Base-by-base conservation (phyloP, 2,329 filamentous ascomycete genomes). In the Purpureocillium takamizusanense region DNA sequence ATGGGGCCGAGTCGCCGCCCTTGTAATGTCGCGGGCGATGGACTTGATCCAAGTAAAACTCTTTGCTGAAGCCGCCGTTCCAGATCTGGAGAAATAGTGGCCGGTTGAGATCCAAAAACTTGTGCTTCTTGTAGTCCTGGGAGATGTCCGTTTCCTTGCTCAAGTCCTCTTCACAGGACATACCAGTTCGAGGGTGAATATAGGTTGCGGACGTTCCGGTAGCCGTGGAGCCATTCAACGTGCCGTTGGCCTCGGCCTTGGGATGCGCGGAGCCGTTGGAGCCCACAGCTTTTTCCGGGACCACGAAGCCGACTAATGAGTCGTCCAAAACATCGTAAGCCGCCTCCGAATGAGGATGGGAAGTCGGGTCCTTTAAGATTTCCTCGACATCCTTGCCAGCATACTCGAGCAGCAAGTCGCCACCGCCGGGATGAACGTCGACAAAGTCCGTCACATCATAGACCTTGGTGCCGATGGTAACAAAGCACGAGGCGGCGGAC, bases 261-360 rank as follows among this genome's bases (percentile, higher is more conserved):
- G 31, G 13, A 17, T 31, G 44, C 16, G 47, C 42, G 10, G 21
- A 25, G 21, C 21, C 21, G 21, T 25, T 25, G 21, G 21, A n/a
- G n/a, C n/a, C 21, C 21, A 25, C 21, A 5, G 73, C 59, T 44
- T 77, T 72, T 29, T 80, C 71, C 2, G 74, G 74, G 5, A 73
- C 71, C 27, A 95, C 67, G 53, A 94, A 94, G 13, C 87, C 92
- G 43, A 97, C 72, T 13, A 90, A 72, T 33, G 78, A 83, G 31
- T 97, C 92, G 33, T 94, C 86, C 18, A 98, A 72, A 12, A 97
- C 84, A 52, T 97, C 90, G 62, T 95, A 98, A n/a, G 92, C 92
- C 2, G 88, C 74, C 44, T 97, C 89, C 35, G 84, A 87, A 60
- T 98, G 92, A 32, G 70, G 66, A 56, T 98, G 92, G 27, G 89